phyloP scores from a whole-genome alignment of 805 yeast species.

The Candida morakotiae region DNA sequence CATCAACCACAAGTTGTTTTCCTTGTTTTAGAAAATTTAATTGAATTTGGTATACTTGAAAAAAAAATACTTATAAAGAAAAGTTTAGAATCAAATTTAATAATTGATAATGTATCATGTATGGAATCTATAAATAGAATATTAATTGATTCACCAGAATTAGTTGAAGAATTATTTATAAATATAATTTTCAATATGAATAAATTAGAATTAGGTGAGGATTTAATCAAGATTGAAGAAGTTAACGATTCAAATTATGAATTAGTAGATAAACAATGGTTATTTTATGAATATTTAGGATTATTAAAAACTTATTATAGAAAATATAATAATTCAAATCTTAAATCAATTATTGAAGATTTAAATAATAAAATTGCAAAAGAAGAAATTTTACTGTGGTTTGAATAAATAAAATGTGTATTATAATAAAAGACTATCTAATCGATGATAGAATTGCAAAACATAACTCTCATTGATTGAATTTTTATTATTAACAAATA shows the following conservation, averaged over 20 bases:
- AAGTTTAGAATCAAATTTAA: conserved; percentile 27
- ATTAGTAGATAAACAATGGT: conserved; percentile 36
- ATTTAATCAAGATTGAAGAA: conserved; percentile 22
- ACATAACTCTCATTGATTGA: too few species aligned
- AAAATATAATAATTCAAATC: conserved; percentile 19
- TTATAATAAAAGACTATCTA: too few species aligned
- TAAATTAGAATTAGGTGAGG: conserved; percentile 13
- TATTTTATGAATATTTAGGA: conserved; percentile 39
- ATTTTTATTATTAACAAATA: too few species aligned
- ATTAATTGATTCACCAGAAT: conserved; percentile 10
- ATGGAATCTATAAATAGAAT: conserved; percentile 40
- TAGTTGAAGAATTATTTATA: conserved; percentile 14
- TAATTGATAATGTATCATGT: conserved; percentile 38
- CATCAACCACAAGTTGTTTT: conserved; percentile 44
- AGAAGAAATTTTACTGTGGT: conserved; percentile 15
- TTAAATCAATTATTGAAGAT: conserved; percentile 13
- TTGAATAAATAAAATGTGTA: too few species aligned
- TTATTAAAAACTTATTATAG: conserved; percentile 37
- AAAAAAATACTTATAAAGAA: conserved; percentile 24
- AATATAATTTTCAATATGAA: conserved; percentile 30
- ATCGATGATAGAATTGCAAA: too few species aligned
- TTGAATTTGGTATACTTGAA: conserved; percentile 33
- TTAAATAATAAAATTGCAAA: conserved; percentile 19
- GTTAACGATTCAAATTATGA: conserved; percentile 22
- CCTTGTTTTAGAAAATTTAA: conserved; percentile 38